Percentiles rank a stretch among this genome's conserved stretches.
These are phyloP conservation scores for Phytophthora hybrid DNA, from an alignment of 352 stramenopile species.

Conservation along the genomic window DNA sequence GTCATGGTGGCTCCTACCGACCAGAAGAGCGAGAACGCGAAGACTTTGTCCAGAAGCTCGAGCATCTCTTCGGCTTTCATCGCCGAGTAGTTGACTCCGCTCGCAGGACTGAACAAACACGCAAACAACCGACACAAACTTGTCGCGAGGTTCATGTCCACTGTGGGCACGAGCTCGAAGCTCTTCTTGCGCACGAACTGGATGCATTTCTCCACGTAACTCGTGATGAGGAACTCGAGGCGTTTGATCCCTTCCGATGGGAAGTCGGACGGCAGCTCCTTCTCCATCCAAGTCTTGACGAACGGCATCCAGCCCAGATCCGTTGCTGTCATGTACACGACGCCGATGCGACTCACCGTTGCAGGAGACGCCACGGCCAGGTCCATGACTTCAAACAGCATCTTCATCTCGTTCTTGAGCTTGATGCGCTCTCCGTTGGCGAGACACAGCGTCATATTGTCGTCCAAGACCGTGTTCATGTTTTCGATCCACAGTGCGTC, in stretches of 20 bases:
- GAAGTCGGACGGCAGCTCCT: slow-evolving; percentile 59
- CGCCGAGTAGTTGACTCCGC: slow-evolving; percentile 25
- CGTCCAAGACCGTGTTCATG: slow-evolving; percentile 96
- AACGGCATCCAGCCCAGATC: slow-evolving; percentile 93
- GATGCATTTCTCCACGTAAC: slow-evolving; percentile 77
- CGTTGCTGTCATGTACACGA: slow-evolving; percentile 83
- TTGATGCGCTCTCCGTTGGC: slow-evolving; percentile 95
- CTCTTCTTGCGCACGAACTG: slow-evolving; percentile 81
- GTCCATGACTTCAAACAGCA: slow-evolving; percentile 96
- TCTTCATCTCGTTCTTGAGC: slow-evolving; percentile 91
- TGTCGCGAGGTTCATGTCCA: slow-evolving; percentile 91
- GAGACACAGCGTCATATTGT: slow-evolving; percentile 96
- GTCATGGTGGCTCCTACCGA: slow-evolving; percentile 90
- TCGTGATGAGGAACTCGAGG: slow-evolving; percentile 58
- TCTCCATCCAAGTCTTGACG: slow-evolving; percentile 90
- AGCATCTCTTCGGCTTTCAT: slow-evolving; percentile 58
- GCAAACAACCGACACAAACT: slow-evolving; percentile 90
- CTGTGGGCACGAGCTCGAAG: slow-evolving; percentile 88
- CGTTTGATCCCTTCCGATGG: slow-evolving; percentile 47
- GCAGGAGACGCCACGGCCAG: slow-evolving; percentile 91
- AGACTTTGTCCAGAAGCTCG: slow-evolving; percentile 78
- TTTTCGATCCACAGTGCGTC: slow-evolving; percentile 97
- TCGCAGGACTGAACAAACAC: slow-evolving; percentile 71
- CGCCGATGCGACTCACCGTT: slow-evolving; percentile 84
- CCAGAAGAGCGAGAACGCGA: slow-evolving; percentile 93